Conservation (phyloP, 441 rosid genomes). For the Caryocar brasiliense region DNA sequence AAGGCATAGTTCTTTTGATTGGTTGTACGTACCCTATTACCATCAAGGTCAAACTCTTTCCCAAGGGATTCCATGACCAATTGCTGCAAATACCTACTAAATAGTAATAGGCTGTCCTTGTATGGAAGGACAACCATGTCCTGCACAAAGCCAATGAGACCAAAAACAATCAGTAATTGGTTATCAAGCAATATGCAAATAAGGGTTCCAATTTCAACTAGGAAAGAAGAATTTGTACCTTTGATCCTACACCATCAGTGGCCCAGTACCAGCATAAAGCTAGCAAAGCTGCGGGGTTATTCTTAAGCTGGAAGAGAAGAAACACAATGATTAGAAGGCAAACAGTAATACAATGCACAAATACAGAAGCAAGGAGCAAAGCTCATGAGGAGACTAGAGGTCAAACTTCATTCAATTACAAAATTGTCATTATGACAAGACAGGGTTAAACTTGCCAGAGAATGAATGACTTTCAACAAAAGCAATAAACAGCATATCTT, state of each 20-base stretch:
- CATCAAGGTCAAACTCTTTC: slow-evolving; percentile 93
- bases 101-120: slow-evolving; percentile 85
- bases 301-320: slow-evolving; percentile 42
- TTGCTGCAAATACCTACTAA: slow-evolving; percentile 93
- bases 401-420: too few species aligned
- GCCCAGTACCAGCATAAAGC: slow-evolving; percentile 97
- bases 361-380: neutral
- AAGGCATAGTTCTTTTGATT: neutral
- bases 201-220: neutral
- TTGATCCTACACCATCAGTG: slow-evolving; percentile 78
- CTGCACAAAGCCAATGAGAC: slow-evolving; percentile 30
- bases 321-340: neutral
- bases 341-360: neutral
- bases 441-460: too few species aligned
- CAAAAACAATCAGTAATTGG: slow-evolving; percentile 5
- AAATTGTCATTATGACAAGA: too few species aligned
- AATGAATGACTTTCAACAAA: too few species aligned
- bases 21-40: slow-evolving; percentile 58
- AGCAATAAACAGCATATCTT: too few species aligned
- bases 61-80: slow-evolving; percentile 98
- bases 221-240: slow-evolving; percentile 37
- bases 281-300: slow-evolving; percentile 68
- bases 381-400: too few species aligned
- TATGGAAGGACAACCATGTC: slow-evolving; percentile 99
- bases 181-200: neutral